phyloP scores from a whole-genome alignment of 768 basidiomycete species.

The Boletus edulis region DNA sequence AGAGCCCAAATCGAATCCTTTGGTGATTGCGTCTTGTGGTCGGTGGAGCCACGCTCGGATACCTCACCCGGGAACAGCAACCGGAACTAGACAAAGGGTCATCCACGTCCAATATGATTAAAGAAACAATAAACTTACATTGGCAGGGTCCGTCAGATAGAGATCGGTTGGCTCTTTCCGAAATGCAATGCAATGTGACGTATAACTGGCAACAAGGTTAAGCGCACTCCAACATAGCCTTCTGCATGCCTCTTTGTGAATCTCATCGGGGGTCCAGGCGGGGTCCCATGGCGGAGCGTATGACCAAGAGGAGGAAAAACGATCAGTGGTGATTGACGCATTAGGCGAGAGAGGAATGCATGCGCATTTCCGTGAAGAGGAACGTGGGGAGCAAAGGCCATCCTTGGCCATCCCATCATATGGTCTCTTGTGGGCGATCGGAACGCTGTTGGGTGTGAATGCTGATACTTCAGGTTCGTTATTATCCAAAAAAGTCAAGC shows the following conservation, averaged over 20 bases:
- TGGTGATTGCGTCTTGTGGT: conserved; percentile 48
- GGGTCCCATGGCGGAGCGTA: conserved; percentile 62
- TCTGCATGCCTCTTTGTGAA: conserved; percentile 68
- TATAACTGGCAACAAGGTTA: conserved; percentile 63
- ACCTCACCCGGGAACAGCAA: conserved; percentile 79
- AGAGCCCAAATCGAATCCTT: conserved; percentile 83
- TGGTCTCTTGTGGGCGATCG: conserved; percentile 39
- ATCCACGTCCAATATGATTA: conserved; percentile 2
- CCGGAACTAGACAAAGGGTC: conserved; percentile 16
- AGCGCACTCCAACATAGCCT: conserved; percentile 76
- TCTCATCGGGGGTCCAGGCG: conserved; percentile 52
- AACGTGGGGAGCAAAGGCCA: conserved; percentile 25
- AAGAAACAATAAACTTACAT: conserved; percentile 44
- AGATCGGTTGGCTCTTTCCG: conserved; percentile 56
- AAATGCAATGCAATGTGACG: conserved; percentile 66
- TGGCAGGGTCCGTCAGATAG: conserved; percentile 60
- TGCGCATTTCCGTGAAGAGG: conserved; percentile 39
- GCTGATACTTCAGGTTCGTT: conserved; percentile 50
- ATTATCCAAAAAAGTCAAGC: conserved; percentile 56
- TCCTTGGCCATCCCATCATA: conserved; percentile 29
- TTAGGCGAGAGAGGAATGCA: conserved; percentile 42
- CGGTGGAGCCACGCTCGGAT: conserved; percentile 46
- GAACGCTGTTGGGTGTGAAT: conserved; percentile 52
- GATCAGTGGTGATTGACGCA: conserved; percentile 33
- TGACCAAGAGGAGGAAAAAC: conserved; percentile 41